Conservation (phyloP, 352 stramenopile species). For the Globisporangium emineosum region DNA sequence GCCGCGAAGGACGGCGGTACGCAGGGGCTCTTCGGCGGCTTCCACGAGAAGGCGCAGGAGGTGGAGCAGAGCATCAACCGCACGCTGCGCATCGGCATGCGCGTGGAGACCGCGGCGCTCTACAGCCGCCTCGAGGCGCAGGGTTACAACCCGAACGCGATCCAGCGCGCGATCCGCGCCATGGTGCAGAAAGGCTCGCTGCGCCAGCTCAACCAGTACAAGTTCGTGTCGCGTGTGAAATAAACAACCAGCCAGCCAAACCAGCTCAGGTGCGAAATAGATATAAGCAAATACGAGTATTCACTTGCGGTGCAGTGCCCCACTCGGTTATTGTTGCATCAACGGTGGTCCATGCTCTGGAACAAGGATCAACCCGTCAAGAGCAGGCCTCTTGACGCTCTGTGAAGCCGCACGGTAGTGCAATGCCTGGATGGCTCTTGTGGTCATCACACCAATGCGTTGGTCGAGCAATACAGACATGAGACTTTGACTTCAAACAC, state of each 20-base stretch:
- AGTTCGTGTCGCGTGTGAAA: conserved; percentile 80
- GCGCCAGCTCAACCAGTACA: conserved; percentile 83
- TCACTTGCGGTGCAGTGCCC: too few species aligned
- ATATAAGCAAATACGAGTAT: too few species aligned
- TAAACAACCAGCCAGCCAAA: conserved; percentile 16
- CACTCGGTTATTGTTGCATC: too few species aligned
- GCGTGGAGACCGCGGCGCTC: conserved; percentile 75
- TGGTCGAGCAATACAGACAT: too few species aligned
- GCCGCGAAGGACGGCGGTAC: conserved; percentile 91
- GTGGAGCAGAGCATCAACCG: conserved; percentile 84
- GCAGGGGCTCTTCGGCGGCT: conserved; percentile 70
- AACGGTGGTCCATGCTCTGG: too few species aligned
- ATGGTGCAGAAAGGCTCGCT: conserved; percentile 86
- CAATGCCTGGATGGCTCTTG: too few species aligned
- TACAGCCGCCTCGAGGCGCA: conserved; percentile 82
- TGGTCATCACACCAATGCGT: too few species aligned
- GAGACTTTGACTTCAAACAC: too few species aligned
- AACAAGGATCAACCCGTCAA: too few species aligned
- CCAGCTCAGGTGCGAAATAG: too few species aligned
- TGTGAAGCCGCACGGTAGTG: too few species aligned
- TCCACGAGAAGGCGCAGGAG: conserved; percentile 82
- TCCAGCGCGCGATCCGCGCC: conserved; percentile 80
- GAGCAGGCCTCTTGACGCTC: too few species aligned
- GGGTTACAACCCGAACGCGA: conserved; percentile 82
- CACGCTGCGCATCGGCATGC: conserved; percentile 74